Evolutionary conservation across 345 rosid species (phyloP).

Genomic region (Kandelia obovata): DNA sequence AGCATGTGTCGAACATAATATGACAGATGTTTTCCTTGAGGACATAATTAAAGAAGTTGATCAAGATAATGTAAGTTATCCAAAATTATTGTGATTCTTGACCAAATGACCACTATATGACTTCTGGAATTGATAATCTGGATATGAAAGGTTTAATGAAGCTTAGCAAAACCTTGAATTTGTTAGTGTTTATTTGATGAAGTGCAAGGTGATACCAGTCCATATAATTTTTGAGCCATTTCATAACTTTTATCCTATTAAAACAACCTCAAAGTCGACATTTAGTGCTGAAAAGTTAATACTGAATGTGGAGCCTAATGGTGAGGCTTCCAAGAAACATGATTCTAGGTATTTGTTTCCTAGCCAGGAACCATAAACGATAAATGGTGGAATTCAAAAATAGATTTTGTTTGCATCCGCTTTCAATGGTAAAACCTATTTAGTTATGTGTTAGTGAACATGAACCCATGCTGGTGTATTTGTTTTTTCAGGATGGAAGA

Average conservation of each 20-base stretch:
- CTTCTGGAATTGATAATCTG: too few relatives aligned
- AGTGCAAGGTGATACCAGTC: not conserved
- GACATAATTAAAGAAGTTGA: conserved; percentile 94
- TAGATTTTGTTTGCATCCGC: not conserved
- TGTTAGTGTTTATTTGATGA: not conserved
- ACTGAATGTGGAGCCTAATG: not conserved
- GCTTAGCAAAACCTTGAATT: not conserved
- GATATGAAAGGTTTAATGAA: too few relatives aligned
- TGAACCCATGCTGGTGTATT: not conserved
- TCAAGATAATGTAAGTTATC: conserved; percentile 81
- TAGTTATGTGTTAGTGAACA: not conserved
- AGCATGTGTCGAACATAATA: conserved; percentile 88
- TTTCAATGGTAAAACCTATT: not conserved
- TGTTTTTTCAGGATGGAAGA: conserved; percentile 73
- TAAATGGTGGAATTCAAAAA: not conserved
- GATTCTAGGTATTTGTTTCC: too few relatives aligned
- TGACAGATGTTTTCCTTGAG: conserved; percentile 82
- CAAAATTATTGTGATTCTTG: not conserved
- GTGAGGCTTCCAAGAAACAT: not conserved
- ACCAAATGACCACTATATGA: not conserved
- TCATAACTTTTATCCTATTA: not conserved
- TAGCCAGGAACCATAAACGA: not conserved
- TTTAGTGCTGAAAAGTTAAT: too few relatives aligned
- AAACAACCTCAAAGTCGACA: not conserved
- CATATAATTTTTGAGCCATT: not conserved